Percentiles rank a stretch among this genome's conserved stretches.
Evolutionary conservation across 768 basidiomycete species (phyloP).

Genomic region (Termitomyces heimii): DNA sequence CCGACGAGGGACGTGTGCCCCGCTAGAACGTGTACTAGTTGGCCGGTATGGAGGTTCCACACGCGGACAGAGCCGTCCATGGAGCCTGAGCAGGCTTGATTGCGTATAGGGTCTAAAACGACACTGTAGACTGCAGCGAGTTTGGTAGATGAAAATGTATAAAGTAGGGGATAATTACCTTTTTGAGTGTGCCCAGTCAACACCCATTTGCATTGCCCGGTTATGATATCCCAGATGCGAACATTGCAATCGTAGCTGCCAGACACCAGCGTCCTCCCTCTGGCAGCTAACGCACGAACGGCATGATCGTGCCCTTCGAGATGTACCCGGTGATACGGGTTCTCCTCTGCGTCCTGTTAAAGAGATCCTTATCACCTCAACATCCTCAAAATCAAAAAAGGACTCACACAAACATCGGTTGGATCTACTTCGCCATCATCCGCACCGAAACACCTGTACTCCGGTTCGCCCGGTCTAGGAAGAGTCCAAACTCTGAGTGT

Average conservation of each 20-base stretch:
- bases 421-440: slow-evolving; percentile 60
- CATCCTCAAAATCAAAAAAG: slow-evolving; percentile 20
- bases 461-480: slow-evolving; percentile 61
- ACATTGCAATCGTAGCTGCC: slow-evolving; percentile 96
- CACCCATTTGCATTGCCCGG: slow-evolving; percentile 74
- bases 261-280: slow-evolving; percentile 86
- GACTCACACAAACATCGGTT: slow-evolving; percentile 31
- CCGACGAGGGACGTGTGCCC: slow-evolving; percentile 97
- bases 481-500: slow-evolving; percentile 57
- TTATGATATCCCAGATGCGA: slow-evolving; percentile 91
- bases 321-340: slow-evolving; percentile 85
- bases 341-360: slow-evolving; percentile 54
- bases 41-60: slow-evolving; percentile 84
- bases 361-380: slow-evolving; percentile 17
- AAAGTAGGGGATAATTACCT: slow-evolving; percentile 40
- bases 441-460: slow-evolving; percentile 61
- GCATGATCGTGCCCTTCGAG: slow-evolving; percentile 90
- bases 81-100: slow-evolving; percentile 93
- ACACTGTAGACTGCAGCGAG: slow-evolving; percentile 80
- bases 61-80: slow-evolving; percentile 98
- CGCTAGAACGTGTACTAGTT: slow-evolving; percentile 72
- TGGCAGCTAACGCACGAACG: slow-evolving; percentile 86
- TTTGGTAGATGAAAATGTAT: neutral
- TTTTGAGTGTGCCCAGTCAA: slow-evolving; percentile 88
- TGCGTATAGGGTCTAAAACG: slow-evolving; percentile 78